A percentile compares a stretch with the other conserved stretches of the same genome.
These are phyloP conservation scores for Talaromyces sp. DNA, from an alignment of 2,329 filamentous ascomycete species.

Conservation along the genomic window DNA sequence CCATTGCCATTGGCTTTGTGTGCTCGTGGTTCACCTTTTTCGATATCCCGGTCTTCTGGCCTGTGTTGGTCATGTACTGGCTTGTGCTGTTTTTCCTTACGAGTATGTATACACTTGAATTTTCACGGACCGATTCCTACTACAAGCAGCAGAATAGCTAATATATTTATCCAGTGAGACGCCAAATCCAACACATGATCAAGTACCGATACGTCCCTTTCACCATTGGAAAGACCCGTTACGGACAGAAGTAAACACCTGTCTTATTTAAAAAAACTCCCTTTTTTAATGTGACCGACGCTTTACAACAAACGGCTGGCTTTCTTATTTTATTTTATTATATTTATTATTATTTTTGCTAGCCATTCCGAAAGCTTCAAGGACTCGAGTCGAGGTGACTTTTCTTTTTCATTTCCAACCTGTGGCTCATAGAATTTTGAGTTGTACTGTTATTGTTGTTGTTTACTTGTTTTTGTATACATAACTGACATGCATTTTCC, in stretches of 20 bases:
- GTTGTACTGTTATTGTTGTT: neutral
- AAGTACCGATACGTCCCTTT: constrained; percentile 99
- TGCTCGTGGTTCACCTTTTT: constrained; percentile 94
- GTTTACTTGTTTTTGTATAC: neutral
- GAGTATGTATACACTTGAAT: constrained; percentile 55
- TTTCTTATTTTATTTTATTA: neutral
- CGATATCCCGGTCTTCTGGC: constrained; percentile 98
- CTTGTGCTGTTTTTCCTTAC: constrained; percentile 92
- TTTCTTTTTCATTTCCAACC: neutral
- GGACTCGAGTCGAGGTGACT: neutral
- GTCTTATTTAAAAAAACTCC: neutral
- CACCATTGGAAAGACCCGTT: constrained; percentile 81
- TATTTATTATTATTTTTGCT: neutral
- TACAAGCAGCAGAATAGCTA: neutral
- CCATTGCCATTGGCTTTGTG: constrained; percentile 72
- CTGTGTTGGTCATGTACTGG: constrained; percentile 97
- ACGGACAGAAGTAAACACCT: constrained; percentile 37
- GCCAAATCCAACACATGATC: constrained; percentile 99
- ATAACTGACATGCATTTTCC: neutral
- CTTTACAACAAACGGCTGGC: neutral
- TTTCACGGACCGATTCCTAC: neutral
- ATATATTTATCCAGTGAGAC: constrained; percentile 62
- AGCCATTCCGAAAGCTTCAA: neutral
- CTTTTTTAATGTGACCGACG: neutral
- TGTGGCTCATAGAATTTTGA: neutral